Evolutionary conservation across 208 protist genomes (phyloP), one percentile per base, ranked within the genome.

Genomic region (Angomonas desouzai): DNA sequence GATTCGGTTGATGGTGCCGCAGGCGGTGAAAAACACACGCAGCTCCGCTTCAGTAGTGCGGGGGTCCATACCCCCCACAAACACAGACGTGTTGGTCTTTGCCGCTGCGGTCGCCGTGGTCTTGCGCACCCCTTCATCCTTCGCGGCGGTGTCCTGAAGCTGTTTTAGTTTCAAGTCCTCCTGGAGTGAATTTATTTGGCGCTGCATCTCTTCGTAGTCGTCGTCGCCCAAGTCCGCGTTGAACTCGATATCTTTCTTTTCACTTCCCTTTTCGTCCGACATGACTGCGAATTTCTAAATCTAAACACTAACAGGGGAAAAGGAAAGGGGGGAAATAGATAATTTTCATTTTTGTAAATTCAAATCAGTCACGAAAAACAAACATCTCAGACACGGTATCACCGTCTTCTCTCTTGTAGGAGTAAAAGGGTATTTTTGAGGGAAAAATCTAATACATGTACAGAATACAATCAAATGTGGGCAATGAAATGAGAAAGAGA

Each of bases 51-150:
- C 87, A 16, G 83, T 95, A 48, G 91, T 82, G 20, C 72, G 72
- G 33, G 85, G 83, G 76, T 98, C 93, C 43, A 97, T 79, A 47
- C 94, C 92, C 49, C 85, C 83, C 1, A 98, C 87, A 81, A 96
- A 98, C 30, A 98, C 81, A 47, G 94, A 98, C 4, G 87, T 79
- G 61, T 92, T 91, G 43, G 74, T 74, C 45, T 77, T 71, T 13
- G 1, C 45, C 0, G 56, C 3, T 22, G 45, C 38, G 62, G 29
- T 51, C 23, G 59, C 63, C n/a, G 67, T 72, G 48, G 73, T 85
- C 73, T 90, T 93, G 29, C 90, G 90, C 22, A 76, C 81, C 16
- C 86, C 86, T 66, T 96, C 90, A 47, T 96, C 90, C 53, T 77
- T 77, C 1, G 85, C 87, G n/a, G 80, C 87, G 3, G 71, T 77